phyloP scores from a whole-genome alignment of 495 filamentous ascomycete genomes.

The Aspergillus asperescens region DNA sequence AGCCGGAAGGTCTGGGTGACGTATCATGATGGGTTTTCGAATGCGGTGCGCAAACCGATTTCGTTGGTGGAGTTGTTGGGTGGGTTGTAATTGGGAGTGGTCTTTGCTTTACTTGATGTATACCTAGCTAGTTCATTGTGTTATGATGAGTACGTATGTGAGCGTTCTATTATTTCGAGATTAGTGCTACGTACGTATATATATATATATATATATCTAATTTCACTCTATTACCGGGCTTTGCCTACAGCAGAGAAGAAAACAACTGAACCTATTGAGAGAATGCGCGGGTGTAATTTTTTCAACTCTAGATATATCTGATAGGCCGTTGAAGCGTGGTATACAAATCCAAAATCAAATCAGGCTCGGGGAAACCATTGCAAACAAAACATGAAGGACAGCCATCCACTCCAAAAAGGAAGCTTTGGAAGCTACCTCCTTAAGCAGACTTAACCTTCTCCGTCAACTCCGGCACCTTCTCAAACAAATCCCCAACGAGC shows the following conservation, averaged over 20 bases:
- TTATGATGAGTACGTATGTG: not conserved
- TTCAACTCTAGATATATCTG: not conserved
- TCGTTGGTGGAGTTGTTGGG: conserved; percentile 76
- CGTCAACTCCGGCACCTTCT: conserved; percentile 91
- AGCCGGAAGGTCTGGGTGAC: conserved; percentile 80
- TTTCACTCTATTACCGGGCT: no score
- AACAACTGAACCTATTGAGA: no score
- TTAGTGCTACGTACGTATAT: not conserved
- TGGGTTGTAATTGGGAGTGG: conserved; percentile 24
- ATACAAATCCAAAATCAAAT: no score
- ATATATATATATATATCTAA: not conserved
- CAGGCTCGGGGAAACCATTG: no score
- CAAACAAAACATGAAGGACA: no score
- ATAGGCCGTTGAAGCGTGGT: not conserved
- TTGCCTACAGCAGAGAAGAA: no score
- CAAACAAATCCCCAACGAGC: conserved; percentile 89
- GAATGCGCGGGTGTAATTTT: not conserved
- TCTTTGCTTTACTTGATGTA: not conserved
- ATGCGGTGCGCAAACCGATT: conserved; percentile 91
- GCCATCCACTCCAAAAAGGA: no score
- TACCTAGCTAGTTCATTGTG: not conserved
- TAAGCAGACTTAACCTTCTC: conserved; percentile 73
- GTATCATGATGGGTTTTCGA: conserved; percentile 93
- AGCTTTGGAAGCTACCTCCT: no score
- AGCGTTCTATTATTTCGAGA: not conserved